A percentile compares a stretch with the other conserved stretches of the same genome.
Evolutionary conservation across 2,329 filamentous ascomycete genomes (phyloP).

Genomic region (Epichloe sylvatica): DNA sequence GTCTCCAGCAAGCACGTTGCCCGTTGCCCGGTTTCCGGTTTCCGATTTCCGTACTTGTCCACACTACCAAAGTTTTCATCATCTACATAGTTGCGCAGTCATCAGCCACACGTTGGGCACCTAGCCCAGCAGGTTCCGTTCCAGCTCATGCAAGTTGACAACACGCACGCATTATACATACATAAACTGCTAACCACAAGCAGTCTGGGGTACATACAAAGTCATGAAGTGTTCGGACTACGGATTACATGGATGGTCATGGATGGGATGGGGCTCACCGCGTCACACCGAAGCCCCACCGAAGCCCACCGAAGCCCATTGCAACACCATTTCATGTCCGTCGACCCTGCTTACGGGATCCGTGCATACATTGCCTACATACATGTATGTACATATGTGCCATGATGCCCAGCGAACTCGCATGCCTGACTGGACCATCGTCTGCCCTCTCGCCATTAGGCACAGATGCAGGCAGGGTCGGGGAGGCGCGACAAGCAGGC

Average conservation of each 20-base stretch:
- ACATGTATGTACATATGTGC: not conserved
- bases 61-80: too few relatives aligned
- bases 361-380: too few relatives aligned
- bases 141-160: not conserved
- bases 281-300: too few relatives aligned
- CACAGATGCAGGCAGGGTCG: conserved; percentile 2
- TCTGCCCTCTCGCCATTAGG: conserved; percentile 4
- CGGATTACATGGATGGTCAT: too few relatives aligned
- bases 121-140: not conserved
- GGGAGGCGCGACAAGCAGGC: not conserved
- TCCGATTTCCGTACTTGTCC: too few relatives aligned
- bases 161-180: not conserved
- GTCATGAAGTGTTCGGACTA: not conserved
- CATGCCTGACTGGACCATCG: conserved; percentile 1
- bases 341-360: too few relatives aligned
- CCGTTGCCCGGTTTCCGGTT: too few relatives aligned
- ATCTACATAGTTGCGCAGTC: not conserved
- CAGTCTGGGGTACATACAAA: conserved; percentile 1
- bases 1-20: too few relatives aligned
- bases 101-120: conserved; percentile 1
- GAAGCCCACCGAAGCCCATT: not conserved
- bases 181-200: not conserved
- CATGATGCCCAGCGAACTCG: not conserved
- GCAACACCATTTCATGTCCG: not conserved
- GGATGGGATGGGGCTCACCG: too few relatives aligned